These are phyloP conservation scores for Lachancea thermotolerans DNA, from an alignment of 805 yeast genomes.

Conservation along the genomic window DNA sequence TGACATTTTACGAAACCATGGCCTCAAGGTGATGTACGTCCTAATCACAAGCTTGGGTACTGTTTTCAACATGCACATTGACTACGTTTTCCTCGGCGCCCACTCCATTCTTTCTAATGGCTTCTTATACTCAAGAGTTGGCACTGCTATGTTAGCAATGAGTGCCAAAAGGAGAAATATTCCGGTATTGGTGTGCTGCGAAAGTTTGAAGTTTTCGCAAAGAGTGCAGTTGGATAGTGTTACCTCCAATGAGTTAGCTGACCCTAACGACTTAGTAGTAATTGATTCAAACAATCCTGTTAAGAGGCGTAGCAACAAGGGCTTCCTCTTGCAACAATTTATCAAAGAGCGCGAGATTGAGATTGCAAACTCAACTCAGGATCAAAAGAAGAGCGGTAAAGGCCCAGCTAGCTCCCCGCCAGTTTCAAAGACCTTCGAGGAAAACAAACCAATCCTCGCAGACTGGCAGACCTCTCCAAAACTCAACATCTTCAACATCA, in stretches of 20 bases:
- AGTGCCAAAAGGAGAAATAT: conserved; percentile 80
- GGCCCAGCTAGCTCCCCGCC: conserved; percentile 19
- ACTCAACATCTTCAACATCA: conserved; percentile 70
- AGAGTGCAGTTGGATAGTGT: conserved; percentile 95
- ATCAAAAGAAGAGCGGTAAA: conserved; percentile 24
- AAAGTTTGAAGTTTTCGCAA: conserved; percentile 88
- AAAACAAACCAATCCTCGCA: conserved; percentile 39
- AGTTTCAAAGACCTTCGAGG: conserved; percentile 22
- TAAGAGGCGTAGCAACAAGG: conserved; percentile 41
- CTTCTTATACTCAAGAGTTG: conserved; percentile 84
- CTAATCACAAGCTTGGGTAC: conserved; percentile 74
- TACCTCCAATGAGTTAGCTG: conserved; percentile 85
- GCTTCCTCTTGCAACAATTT: conserved; percentile 61
- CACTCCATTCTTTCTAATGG: conserved; percentile 97
- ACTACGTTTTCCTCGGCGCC: conserved; percentile 89
- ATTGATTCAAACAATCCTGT: conserved; percentile 47
- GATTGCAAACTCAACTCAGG: conserved; percentile 21
- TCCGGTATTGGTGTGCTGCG: conserved; percentile 94
- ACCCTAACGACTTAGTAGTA: conserved; percentile 60
- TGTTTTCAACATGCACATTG: conserved; percentile 70
- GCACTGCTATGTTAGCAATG: conserved; percentile 91
- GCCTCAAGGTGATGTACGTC: conserved; percentile 68
- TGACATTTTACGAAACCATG: conserved; percentile 50
- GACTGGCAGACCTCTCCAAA: conserved; percentile 59
- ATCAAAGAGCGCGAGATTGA: conserved; percentile 35